phyloP scores from a whole-genome alignment of 2,329 filamentous ascomycete species.

The Hymenoscyphus occultus region DNA sequence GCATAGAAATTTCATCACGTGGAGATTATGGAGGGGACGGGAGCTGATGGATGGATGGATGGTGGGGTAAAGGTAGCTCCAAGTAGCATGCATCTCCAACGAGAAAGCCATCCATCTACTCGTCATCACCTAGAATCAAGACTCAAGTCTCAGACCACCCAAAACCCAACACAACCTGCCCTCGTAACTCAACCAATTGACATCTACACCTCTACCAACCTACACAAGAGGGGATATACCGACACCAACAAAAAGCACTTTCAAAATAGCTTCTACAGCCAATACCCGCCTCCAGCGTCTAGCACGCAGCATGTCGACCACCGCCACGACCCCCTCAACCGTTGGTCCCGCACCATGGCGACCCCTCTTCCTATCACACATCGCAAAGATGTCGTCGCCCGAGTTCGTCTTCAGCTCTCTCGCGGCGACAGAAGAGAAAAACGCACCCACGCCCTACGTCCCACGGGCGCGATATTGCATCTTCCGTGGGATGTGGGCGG shows the following conservation, averaged over 20 bases:
- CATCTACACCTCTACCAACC: too few relatives aligned
- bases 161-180: too few relatives aligned
- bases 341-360: conserved; percentile 36
- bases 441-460: conserved; percentile 38
- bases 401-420: conserved; percentile 47
- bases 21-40: too few relatives aligned
- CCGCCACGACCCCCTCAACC: conserved; percentile 25
- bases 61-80: too few relatives aligned
- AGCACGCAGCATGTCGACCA: conserved; percentile 34
- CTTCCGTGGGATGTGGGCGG: conserved; percentile 80
- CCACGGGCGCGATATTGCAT: conserved; percentile 75
- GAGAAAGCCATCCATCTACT: too few relatives aligned
- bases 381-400: conserved; percentile 38
- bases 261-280: conserved; percentile 35
- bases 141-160: too few relatives aligned
- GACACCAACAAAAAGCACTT: not conserved
- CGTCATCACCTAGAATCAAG: too few relatives aligned
- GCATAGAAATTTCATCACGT: too few relatives aligned
- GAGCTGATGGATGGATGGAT: too few relatives aligned
- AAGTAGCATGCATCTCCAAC: too few relatives aligned
- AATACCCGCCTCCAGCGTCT: conserved; percentile 29
- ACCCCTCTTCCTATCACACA: conserved; percentile 35
- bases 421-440: conserved; percentile 34
- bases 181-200: too few relatives aligned
- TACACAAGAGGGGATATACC: too few relatives aligned